phyloP scores from a whole-genome alignment of 441 rosid species.

The Jatropha podagrica region DNA sequence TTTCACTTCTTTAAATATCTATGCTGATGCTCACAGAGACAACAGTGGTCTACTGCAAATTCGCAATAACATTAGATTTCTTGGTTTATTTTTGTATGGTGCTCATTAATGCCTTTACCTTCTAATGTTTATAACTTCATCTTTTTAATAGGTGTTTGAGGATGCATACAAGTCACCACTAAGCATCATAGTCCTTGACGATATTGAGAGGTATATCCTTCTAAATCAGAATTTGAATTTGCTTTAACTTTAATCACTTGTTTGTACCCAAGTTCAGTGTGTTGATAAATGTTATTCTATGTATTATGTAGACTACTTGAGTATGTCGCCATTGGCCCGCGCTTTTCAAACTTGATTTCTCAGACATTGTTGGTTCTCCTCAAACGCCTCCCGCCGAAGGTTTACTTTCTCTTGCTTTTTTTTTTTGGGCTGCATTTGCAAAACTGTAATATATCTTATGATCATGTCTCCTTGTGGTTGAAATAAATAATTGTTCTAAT shows the following conservation, averaged over 20 bases:
- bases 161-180: constrained; percentile 97
- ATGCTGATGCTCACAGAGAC: background rate
- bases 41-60: constrained; percentile 12
- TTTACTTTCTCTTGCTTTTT: constrained; percentile 21
- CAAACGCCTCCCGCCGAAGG: constrained; percentile 94
- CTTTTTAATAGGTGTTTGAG: constrained; percentile 70
- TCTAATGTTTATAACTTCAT: constrained; percentile 10
- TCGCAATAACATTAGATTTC: constrained; percentile 4
- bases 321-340: constrained; percentile 93
- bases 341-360: constrained; percentile 86
- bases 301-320: constrained; percentile 70
- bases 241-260: background rate
- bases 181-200: constrained; percentile 95
- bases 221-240: constrained; percentile 5
- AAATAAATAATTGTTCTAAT: no score
- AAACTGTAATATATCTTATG: background rate
- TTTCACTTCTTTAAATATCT: constrained; percentile 4
- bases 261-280: background rate
- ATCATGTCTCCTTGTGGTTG: background rate
- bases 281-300: background rate
- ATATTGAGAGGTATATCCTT: constrained; percentile 75
- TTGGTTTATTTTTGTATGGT: constrained; percentile 11
- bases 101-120: constrained; percentile 1
- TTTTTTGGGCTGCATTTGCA: background rate
- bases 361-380: constrained; percentile 92